Evolutionary conservation across 441 rosid genomes (phyloP), one percentile per base, ranked within the genome.

Genomic region (Erysimum cheiri): DNA sequence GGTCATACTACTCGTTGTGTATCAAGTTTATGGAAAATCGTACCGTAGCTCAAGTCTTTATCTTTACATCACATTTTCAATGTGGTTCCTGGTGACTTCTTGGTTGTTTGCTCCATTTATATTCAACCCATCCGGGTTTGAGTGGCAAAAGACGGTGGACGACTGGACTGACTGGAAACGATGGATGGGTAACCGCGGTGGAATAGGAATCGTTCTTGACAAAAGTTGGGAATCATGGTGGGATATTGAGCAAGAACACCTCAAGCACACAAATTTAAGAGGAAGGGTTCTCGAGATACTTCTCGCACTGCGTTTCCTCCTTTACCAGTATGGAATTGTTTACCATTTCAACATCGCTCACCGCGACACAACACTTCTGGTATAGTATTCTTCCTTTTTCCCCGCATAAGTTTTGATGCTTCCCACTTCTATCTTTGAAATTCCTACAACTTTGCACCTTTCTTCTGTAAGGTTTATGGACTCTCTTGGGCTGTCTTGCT

Each of bases 181-280:
- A 55, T 92, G 99, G 98, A 85, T 95, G 90, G 90, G 92, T 13
- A 87, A 92, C 78, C 91, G 90, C 0, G 98, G 99, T 59, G 97
- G 98, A 57, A 95, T 95, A 14, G 99, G 99, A 28, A 95, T 92
- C 11, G 83, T 74, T 6, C 56, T 73, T 10, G 86, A 87, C 24
- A 85, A 78, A 78, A 92, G 99, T 76, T 95, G 99, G 99, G 98
- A 91, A 77, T 95, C 96, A 3, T 95, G 99, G 99, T 92, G 98
- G 99, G 91, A 85, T 43, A 85, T 58, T 47, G 99, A 95, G 77
- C 98, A 88, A 59, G 92, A 85, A 60, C 98, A 92, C 78, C 87
- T 95, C 46, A 89, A 70, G 76, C 15, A 81, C 81, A 85, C 97
- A 3, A 91, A 81, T 47, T 70, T 81, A 4, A 80, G 97, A 77